phyloP scores from a whole-genome alignment of 2,329 filamentous ascomycete species.

The Arthrobotrys pseudoclavata region DNA sequence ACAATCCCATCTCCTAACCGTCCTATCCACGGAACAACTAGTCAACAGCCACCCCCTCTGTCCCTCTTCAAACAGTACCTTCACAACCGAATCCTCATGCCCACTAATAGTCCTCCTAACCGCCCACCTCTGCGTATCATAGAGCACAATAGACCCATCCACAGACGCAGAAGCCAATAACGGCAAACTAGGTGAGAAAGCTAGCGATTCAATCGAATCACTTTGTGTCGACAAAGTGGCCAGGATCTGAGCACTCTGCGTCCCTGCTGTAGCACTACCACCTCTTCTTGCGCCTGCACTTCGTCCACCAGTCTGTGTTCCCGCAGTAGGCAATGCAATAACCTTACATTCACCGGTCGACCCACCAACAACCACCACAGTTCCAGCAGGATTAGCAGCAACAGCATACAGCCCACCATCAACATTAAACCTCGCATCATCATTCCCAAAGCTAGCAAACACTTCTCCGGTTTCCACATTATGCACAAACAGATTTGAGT shows the following conservation, averaged over 20 bases:
- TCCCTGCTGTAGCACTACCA: conserved; percentile 66
- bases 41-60: conserved; percentile 79
- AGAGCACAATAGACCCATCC: conserved; percentile 84
- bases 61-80: conserved; percentile 84
- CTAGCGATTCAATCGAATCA: conserved; percentile 82
- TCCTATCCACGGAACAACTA: conserved; percentile 91
- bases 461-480: conserved; percentile 78
- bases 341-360: conserved; percentile 88
- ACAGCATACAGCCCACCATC: conserved; percentile 92
- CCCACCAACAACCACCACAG: conserved; percentile 87
- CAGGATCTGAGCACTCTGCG: conserved; percentile 78
- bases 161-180: conserved; percentile 77
- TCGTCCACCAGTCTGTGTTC: conserved; percentile 61
- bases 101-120: conserved; percentile 86
- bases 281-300: conserved; percentile 66
- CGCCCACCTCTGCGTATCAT: conserved; percentile 85
- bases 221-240: conserved; percentile 84
- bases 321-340: conserved; percentile 79
- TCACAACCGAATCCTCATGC: conserved; percentile 90
- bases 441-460: conserved; percentile 80
- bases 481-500: conserved; percentile 90
- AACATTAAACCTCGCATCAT: conserved; percentile 90
- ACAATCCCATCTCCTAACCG: conserved; percentile 89
- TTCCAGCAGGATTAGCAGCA: conserved; percentile 82
- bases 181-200: conserved; percentile 72